Evolutionary conservation across 805 yeast genomes (phyloP), one percentile per base, ranked within the genome.

Genomic region (Lachancea waltii): DNA sequence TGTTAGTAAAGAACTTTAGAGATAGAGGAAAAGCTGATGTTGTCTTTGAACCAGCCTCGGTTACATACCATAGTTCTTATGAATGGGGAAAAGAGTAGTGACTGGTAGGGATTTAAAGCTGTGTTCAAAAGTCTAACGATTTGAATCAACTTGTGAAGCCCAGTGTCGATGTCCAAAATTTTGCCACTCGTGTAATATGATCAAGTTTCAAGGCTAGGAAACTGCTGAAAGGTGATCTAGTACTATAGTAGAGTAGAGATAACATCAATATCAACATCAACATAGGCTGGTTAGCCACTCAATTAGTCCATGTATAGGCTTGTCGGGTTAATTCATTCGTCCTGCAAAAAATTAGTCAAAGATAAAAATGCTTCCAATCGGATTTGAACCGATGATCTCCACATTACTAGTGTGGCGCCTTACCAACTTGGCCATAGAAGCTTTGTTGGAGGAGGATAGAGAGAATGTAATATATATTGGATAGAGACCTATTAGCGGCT

Each of bases 361-460:
- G 57, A 56, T 58, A 57, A 53, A 48, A 45, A 30, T 73, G 79
- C 79, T 77, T 69, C 75, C 75, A 75, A 73, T 75, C 81, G 74
- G 81, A 75, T 65, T 76, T 70, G 81, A 76, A 75, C 81, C 75
- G 81, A 78, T 77, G 85, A 78, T 79, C 84, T 77, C 78, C 77
- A 79, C 85, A 79, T 79, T 79, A 79, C 85, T 77, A 79, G 85
- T 79, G 85, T 79, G 78, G 77, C 85, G 85, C 85, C 81, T 79
- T 77, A 79, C 85, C 85, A 76, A 67, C 74, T 71, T 70, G 75
- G 75, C 75, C 75, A 70, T 70, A 70, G 65, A 68, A 71, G 74
- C 73, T 36, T 11, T 21, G n/a, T 21, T 13, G 35, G 4, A 11
- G 26, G 10, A 22, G 24, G 24, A 22, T 22, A 22, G 10, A 22